Percentiles rank a stretch among this genome's conserved stretches.
These are phyloP conservation scores for Parietaria judaica DNA, from an alignment of 306 rosid species.

Conservation along the genomic window DNA sequence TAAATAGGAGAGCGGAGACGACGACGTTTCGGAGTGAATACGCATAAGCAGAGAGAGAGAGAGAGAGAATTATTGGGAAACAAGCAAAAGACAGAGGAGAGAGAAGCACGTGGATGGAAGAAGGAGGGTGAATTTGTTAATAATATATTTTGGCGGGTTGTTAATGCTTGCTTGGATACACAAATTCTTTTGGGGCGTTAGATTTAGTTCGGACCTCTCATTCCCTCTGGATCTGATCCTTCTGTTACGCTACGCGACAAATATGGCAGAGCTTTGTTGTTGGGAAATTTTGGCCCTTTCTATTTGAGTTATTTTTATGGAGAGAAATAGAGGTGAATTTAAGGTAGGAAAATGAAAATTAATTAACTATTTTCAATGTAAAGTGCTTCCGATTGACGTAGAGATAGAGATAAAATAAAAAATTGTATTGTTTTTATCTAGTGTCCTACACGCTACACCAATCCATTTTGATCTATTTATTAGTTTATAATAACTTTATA, in stretches of 20 bases:
- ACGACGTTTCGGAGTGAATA: not conserved
- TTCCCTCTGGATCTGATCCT: not conserved
- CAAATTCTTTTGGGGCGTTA: not conserved
- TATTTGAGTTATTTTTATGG: too few relatives aligned
- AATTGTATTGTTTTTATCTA: too few relatives aligned
- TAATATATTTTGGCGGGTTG: not conserved
- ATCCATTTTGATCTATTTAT: too few relatives aligned
- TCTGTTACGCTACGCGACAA: not conserved
- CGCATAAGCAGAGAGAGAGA: not conserved
- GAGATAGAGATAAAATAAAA: too few relatives aligned
- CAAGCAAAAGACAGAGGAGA: not conserved
- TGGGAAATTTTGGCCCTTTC: not conserved
- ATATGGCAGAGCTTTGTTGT: not conserved
- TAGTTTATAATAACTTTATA: too few relatives aligned
- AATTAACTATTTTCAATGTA: too few relatives aligned
- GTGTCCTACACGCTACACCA: too few relatives aligned
- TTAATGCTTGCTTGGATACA: not conserved
- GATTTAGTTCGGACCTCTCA: not conserved
- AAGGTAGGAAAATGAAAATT: too few relatives aligned
- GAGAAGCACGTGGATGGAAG: conserved; percentile 7
- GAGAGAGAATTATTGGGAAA: not conserved
- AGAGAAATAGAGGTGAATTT: too few relatives aligned
- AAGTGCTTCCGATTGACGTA: too few relatives aligned
- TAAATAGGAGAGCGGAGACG: not conserved
- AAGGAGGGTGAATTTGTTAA: not conserved